Base-by-base conservation (phyloP, 1,139 yeast species). In the Yamadazyma songkhlaensis region DNA sequence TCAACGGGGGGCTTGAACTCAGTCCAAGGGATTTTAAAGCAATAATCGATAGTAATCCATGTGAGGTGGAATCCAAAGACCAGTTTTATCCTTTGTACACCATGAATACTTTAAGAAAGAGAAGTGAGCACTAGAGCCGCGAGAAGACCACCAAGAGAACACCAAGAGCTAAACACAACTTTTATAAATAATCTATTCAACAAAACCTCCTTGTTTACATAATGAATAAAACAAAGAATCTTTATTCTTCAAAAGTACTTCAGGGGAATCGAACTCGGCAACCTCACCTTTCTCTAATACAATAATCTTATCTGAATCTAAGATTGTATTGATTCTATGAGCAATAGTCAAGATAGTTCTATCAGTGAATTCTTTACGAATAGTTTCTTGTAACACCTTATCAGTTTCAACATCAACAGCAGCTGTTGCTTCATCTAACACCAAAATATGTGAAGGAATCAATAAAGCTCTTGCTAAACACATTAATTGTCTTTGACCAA, bases 391-490 rank as follows among this genome's bases (percentile, higher is more conserved):
- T 37, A 90, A 73, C 32, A 89, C 75, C 49, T 82, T 69, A 60
- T 92, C 98, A 1, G 98, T 92, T 55, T 89, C 95, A 24, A 89
- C 96, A 61, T 92, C 98, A 36, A 92, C 96, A 2, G 96, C 96
- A 2, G 97, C 97, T 3, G 97, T 90, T 10, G 97, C 97, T 64
- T 92, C 98, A 60, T 92, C 98, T 50, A 90, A 68, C 7, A 89
- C 87, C 45, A 89, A 70, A 34, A 90, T 78, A 48, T 81, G 81
- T 4, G 95, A 81, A 20, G 87, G 84, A 37, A 86, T 83, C 49
- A 88, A 71, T 47, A 90, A 65, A 0, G 96, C 96, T 53, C 97
- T 74, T 0, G 96, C 95, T 46, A 89, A 72, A 60, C 96, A 88
- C 81, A 89, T 82, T 56, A 89, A 72, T 61, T 89, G 97, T 50